Evolutionary conservation across 805 yeast species (phyloP).

Genomic region (Saitoella complicata): DNA sequence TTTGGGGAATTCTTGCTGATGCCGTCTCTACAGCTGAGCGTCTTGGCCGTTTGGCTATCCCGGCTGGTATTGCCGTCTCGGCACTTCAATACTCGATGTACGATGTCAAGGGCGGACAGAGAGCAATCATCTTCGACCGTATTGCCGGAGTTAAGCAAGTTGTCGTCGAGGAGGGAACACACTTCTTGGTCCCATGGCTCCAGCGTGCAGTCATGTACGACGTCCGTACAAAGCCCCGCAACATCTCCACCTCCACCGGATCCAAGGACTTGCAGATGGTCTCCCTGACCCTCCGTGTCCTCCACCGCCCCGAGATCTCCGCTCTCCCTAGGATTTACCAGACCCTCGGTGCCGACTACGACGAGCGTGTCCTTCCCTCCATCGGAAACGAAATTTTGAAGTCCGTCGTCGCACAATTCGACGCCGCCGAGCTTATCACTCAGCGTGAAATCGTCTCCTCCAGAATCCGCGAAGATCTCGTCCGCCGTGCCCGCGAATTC

Average conservation of each 20-base stretch:
- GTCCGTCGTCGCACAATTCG: constrained; percentile 82
- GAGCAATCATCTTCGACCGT: constrained; percentile 93
- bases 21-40: background rate
- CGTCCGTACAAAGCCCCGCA: constrained; percentile 86
- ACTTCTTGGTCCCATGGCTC: constrained; percentile 88
- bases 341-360: constrained; percentile 82
- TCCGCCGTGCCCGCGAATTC: constrained; percentile 72
- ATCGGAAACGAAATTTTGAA: constrained; percentile 84
- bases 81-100: constrained; percentile 72
- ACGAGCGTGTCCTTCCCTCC: constrained; percentile 82
- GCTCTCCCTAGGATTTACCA: constrained; percentile 78
- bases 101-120: constrained; percentile 88
- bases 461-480: constrained; percentile 72
- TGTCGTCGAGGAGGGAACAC: constrained; percentile 96
- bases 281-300: constrained; percentile 75
- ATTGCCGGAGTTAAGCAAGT: constrained; percentile 68
- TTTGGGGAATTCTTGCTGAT: no score
- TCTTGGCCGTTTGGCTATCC: constrained; percentile 16
- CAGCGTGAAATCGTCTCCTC: constrained; percentile 91
- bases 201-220: constrained; percentile 83
- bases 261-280: constrained; percentile 96
- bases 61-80: constrained; percentile 31
- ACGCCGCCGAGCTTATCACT: constrained; percentile 91
- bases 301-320: constrained; percentile 83
- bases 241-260: constrained; percentile 87